Conservation (phyloP, 106 monocot genomes). For the Allium cepa region DNA sequence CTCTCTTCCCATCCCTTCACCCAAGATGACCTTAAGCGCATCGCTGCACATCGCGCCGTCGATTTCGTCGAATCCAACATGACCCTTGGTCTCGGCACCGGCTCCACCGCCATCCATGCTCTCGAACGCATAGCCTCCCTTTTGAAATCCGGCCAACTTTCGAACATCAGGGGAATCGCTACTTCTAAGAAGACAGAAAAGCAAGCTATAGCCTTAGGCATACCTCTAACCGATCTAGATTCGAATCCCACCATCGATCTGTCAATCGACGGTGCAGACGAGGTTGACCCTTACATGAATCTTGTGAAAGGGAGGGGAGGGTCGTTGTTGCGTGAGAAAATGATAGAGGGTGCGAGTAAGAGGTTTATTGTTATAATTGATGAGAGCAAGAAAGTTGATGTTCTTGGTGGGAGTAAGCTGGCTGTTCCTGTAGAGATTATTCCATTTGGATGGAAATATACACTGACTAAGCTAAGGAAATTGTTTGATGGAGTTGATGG, state of each 20-base stretch:
- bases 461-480: slow-evolving; percentile 16
- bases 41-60: slow-evolving; percentile 46
- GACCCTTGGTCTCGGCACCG: slow-evolving; percentile 60
- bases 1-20: neutral
- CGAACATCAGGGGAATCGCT: slow-evolving; percentile 40
- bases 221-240: slow-evolving; percentile 37
- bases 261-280: slow-evolving; percentile 65
- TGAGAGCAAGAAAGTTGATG: slow-evolving; percentile 40
- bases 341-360: slow-evolving; percentile 52
- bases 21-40: slow-evolving; percentile 48
- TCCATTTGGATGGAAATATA: slow-evolving; percentile 33
- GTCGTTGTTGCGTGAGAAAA: slow-evolving; percentile 51
- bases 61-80: slow-evolving; percentile 41
- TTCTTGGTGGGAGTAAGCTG: slow-evolving; percentile 29
- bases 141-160: slow-evolving; percentile 25
- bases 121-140: slow-evolving; percentile 42
- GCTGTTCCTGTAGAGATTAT: slow-evolving; percentile 49
- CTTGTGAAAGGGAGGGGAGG: slow-evolving; percentile 63
- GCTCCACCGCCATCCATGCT: slow-evolving; percentile 57
- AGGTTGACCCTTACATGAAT: slow-evolving; percentile 49
- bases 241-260: slow-evolving; percentile 39
- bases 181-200: slow-evolving; percentile 41
- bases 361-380: slow-evolving; percentile 48
- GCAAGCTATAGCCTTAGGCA: slow-evolving; percentile 27
- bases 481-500: slow-evolving; percentile 13